Conservation (phyloP, 2,329 filamentous ascomycete genomes). For the Aspergillus puulaauensis region DNA sequence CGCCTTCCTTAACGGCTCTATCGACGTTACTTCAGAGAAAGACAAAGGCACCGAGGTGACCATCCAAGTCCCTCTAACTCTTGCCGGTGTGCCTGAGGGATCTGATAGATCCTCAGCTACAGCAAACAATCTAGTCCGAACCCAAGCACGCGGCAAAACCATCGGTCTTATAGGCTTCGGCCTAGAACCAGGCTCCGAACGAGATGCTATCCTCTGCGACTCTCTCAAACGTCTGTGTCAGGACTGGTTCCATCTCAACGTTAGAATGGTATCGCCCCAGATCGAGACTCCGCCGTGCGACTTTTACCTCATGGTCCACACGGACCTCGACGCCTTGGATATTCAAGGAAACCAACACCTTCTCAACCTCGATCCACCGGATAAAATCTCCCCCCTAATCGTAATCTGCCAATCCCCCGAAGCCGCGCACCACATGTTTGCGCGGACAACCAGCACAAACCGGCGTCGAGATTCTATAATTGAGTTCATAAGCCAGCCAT, state of each 20-base stretch:
- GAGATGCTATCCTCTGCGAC: conserved; percentile 6
- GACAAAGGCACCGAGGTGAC: conserved; percentile 20
- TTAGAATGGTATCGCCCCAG: not conserved
- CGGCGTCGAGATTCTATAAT: conserved; percentile 14
- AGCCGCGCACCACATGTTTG: conserved; percentile 20
- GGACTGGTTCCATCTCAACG: conserved; percentile 5
- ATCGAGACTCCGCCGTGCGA: conserved; percentile 9
- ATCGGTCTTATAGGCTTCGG: not conserved
- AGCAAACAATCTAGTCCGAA: no score
- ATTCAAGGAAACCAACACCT: not conserved
- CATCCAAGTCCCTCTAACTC: no score
- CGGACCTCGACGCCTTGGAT: conserved; percentile 19
- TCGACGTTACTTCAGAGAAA: conserved; percentile 24
- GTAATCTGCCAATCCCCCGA: conserved; percentile 28
- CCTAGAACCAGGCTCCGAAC: not conserved
- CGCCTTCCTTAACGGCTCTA: conserved; percentile 14
- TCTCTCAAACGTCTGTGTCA: conserved; percentile 23
- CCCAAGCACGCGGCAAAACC: not conserved
- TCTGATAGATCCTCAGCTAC: no score
- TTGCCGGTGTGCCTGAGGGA: no score
- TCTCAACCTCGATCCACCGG: not conserved
- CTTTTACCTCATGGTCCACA: conserved; percentile 25
- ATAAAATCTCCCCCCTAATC: conserved; percentile 24
- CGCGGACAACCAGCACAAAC: not conserved
- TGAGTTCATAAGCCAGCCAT: conserved; percentile 37